Conservation (phyloP, 2,329 filamentous ascomycete genomes). For the Dryadomyces sulphureus region DNA sequence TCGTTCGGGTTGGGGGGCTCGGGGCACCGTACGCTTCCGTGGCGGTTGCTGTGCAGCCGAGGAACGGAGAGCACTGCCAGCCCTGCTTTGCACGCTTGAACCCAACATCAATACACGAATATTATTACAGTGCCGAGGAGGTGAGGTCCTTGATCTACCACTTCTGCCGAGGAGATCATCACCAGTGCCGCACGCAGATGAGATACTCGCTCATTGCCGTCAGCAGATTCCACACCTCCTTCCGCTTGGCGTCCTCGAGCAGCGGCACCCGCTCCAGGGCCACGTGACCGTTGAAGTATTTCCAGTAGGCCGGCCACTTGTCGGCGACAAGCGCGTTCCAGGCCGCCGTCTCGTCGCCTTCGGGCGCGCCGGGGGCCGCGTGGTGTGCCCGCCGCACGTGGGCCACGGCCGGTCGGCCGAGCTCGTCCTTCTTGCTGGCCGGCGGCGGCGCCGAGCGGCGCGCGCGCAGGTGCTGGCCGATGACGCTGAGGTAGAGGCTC, state of each 20-base stretch:
- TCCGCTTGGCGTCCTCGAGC: conserved; percentile 76
- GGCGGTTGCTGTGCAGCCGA: not conserved
- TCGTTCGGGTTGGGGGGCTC: not conserved
- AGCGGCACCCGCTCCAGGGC: conserved; percentile 76
- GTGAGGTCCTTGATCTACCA: too few relatives aligned
- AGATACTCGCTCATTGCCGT: conserved; percentile 54
- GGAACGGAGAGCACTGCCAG: not conserved
- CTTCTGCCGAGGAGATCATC: too few relatives aligned
- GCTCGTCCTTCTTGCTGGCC: conserved; percentile 5
- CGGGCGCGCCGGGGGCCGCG: too few relatives aligned
- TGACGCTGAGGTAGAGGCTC: conserved; percentile 53
- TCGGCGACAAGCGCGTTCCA: conserved; percentile 42
- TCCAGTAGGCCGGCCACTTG: conserved; percentile 59
- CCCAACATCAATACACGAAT: not conserved
- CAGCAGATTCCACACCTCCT: conserved; percentile 57
- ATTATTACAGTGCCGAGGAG: too few relatives aligned
- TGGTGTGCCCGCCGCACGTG: not conserved
- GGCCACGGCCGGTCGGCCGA: too few relatives aligned
- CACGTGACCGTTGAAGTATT: conserved; percentile 77
- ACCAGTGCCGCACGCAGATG: conserved; percentile 58
- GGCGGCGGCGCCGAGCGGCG: conserved; percentile 8
- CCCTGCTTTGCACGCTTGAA: not conserved
- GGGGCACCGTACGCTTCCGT: not conserved
- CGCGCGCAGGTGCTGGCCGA: conserved; percentile 32
- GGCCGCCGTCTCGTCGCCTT: conserved; percentile 11